These are phyloP conservation scores for Maudiozyma barnettii DNA, from an alignment of 805 yeast genomes.

Conservation along the genomic window DNA sequence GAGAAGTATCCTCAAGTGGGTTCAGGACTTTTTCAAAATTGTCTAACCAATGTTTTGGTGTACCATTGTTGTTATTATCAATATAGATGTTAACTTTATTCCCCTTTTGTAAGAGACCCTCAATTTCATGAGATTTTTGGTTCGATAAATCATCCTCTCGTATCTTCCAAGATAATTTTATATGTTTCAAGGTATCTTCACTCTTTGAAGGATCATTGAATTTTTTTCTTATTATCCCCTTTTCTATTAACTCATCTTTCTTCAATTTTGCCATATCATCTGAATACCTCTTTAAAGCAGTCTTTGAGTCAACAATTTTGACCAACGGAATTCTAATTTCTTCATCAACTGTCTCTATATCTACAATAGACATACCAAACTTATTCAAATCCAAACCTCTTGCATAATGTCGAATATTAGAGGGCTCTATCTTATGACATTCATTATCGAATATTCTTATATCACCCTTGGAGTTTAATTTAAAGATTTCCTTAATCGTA, in stretches of 20 bases:
- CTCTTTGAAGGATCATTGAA: constrained; percentile 9
- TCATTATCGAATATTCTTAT: constrained; percentile 17
- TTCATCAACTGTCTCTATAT: constrained; percentile 13
- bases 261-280: constrained; percentile 21
- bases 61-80: constrained; percentile 29
- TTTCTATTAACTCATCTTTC: constrained; percentile 16
- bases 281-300: constrained; percentile 22
- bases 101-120: constrained; percentile 36
- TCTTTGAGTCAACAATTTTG: constrained; percentile 18
- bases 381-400: constrained; percentile 20
- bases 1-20: constrained; percentile 3
- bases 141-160: constrained; percentile 41
- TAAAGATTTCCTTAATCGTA: constrained; percentile 14
- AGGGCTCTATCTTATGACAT: constrained; percentile 13
- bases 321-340: constrained; percentile 18
- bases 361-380: constrained; percentile 19
- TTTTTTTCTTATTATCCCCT: constrained; percentile 14
- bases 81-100: constrained; percentile 33
- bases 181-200: constrained; percentile 34
- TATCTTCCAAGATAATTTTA: constrained; percentile 49
- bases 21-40: constrained; percentile 11
- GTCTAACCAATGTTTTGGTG: constrained; percentile 20
- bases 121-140: constrained; percentile 46
- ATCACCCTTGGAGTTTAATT: constrained; percentile 18
- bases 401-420: constrained; percentile 18